Evolutionary conservation across 805 yeast genomes (phyloP).

Genomic region (Saccharomycopsis sp.): DNA sequence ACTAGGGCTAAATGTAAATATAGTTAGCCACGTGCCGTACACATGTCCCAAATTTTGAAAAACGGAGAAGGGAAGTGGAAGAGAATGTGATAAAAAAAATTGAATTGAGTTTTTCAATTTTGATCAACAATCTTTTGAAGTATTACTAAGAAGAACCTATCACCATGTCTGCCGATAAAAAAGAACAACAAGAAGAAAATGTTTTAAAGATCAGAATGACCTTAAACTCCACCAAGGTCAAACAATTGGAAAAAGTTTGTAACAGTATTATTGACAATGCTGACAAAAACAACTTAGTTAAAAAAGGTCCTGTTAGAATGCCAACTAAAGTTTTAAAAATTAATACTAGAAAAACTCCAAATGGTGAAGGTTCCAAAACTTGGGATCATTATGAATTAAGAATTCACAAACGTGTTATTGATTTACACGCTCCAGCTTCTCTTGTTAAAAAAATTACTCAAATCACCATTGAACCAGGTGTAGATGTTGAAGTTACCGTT

Average conservation of each 20-base stretch:
- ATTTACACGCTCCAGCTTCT: slow-evolving; percentile 92
- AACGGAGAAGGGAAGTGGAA: too few species aligned
- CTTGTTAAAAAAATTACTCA: slow-evolving; percentile 93
- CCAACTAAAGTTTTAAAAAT: slow-evolving; percentile 98
- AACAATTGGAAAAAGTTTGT: slow-evolving; percentile 95
- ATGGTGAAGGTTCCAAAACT: slow-evolving; percentile 99
- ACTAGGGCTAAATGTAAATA: too few species aligned
- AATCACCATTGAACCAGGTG: slow-evolving; percentile 99
- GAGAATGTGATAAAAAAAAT: too few species aligned
- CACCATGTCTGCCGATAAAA: slow-evolving; percentile 75
- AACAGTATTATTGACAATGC: slow-evolving; percentile 85
- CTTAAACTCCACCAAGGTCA: slow-evolving; percentile 97
- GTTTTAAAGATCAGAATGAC: slow-evolving; percentile 98
- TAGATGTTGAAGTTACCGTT: slow-evolving; percentile 90
- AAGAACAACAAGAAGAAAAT: slow-evolving; percentile 81
- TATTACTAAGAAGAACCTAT: too few species aligned
- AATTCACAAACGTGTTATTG: slow-evolving; percentile 99
- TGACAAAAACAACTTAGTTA: slow-evolving; percentile 66
- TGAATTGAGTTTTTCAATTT: too few species aligned
- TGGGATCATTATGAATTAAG: slow-evolving; percentile 99
- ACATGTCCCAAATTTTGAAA: too few species aligned
- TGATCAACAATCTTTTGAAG: too few species aligned
- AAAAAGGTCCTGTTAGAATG: slow-evolving; percentile 99
- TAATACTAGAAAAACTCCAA: slow-evolving; percentile 99
- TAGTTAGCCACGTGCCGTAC: too few species aligned